Evolutionary conservation across 225 moss, liverwort and hornwort species (phyloP).

Genomic region (Marchantia polymorpha): DNA sequence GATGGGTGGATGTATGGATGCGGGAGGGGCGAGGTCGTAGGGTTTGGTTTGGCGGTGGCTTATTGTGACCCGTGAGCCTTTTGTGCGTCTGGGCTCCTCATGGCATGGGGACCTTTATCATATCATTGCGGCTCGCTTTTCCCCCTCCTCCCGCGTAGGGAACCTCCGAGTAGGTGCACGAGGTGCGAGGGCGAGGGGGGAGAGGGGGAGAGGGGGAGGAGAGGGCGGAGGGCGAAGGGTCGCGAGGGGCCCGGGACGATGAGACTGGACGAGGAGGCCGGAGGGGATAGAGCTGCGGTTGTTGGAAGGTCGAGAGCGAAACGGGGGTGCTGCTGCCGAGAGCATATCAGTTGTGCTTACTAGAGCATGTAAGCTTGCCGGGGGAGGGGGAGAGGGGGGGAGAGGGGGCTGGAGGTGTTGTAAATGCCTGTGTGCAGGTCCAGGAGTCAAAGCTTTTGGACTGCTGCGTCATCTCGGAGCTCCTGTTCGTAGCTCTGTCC

Average conservation of each 20-base stretch:
- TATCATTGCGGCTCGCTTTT: too few species aligned
- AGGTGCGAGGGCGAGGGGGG: neutral
- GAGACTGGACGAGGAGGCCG: neutral
- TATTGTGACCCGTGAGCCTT: too few species aligned
- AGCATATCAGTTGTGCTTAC: neutral
- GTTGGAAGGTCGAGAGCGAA: neutral
- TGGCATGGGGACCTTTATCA: too few species aligned
- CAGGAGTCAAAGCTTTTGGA: conserved; percentile 16
- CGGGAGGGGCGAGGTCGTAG: too few species aligned
- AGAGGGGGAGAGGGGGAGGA: conserved; percentile 1
- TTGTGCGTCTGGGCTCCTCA: too few species aligned
- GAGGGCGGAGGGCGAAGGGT: neutral
- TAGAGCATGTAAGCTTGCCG: neutral
- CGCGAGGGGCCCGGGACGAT: neutral
- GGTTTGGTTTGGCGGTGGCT: too few species aligned
- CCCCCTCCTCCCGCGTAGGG: too few species aligned
- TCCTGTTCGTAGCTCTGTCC: conserved; percentile 14
- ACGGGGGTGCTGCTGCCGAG: neutral
- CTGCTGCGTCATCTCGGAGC: conserved; percentile 6
- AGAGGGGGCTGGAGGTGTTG: neutral
- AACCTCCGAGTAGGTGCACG: too few species aligned
- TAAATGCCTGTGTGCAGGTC: neutral
- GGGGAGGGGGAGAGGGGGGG: too few species aligned
- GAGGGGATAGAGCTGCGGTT: neutral
- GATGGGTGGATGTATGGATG: too few species aligned